phyloP scores from a whole-genome alignment of 129 eudicot species.

The Gnaphalium uliginosum region DNA sequence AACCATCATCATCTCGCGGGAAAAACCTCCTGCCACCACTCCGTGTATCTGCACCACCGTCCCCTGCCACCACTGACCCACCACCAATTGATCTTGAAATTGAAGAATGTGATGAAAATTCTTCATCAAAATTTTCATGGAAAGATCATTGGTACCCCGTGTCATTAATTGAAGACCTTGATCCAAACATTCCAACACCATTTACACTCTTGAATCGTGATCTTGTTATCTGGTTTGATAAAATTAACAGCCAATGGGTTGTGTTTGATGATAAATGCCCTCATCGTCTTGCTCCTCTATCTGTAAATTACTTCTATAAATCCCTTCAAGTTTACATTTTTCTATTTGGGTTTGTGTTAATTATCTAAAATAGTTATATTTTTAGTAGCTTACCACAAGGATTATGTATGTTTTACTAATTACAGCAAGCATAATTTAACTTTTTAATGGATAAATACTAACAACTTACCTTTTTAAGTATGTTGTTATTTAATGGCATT shows the following conservation, averaged over 20 bases:
- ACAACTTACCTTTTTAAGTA: not conserved
- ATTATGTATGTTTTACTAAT: not conserved
- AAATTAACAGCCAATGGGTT: slow-evolving; percentile 57
- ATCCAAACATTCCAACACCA: slow-evolving; percentile 70
- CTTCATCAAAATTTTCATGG: slow-evolving; percentile 77
- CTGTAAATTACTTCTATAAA: slow-evolving; percentile 38
- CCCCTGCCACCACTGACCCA: slow-evolving; percentile 36
- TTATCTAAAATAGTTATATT: not conserved
- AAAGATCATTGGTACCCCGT: slow-evolving; percentile 97
- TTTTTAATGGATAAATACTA: not conserved
- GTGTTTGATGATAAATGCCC: slow-evolving; percentile 96
- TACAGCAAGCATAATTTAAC: not conserved
- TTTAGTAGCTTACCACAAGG: not conserved
- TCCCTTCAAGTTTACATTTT: not conserved
- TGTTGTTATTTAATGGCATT: not conserved
- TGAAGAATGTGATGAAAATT: slow-evolving; percentile 30
- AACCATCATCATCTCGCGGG: slow-evolving; percentile 19
- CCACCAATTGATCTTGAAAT: slow-evolving; percentile 34
- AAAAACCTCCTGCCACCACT: slow-evolving; percentile 40
- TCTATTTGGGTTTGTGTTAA: not conserved
- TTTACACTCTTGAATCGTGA: slow-evolving; percentile 85
- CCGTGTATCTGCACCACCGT: slow-evolving; percentile 69
- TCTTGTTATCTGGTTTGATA: slow-evolving; percentile 82
- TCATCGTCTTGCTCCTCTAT: slow-evolving; percentile 92
- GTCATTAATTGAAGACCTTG: slow-evolving; percentile 79